Conservation (phyloP, 1,284 basidiomycete genomes). For the Calocybe gambosa region DNA sequence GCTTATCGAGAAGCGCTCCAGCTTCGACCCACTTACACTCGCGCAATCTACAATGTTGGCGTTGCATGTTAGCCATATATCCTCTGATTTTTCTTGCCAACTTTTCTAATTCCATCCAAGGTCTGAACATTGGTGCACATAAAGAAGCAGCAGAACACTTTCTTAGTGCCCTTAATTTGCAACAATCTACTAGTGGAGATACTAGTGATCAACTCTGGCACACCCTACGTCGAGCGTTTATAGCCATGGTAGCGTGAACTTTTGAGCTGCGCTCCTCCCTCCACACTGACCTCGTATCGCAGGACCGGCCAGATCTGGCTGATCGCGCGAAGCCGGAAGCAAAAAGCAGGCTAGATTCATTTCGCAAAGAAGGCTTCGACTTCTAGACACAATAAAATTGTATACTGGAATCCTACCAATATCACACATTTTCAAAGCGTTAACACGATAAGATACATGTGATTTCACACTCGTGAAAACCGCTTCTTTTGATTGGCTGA, state of each 20-base stretch:
- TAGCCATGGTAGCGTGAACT: conserved; percentile 62
- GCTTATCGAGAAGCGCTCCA: conserved; percentile 94
- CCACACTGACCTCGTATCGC: conserved; percentile 9
- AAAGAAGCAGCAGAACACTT: conserved; percentile 98
- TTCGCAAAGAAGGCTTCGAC: conserved; percentile 79
- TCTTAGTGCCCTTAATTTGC: conserved; percentile 85
- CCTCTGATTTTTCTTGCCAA: background rate
- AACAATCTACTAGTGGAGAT: conserved; percentile 55
- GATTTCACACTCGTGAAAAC: conserved; percentile 4
- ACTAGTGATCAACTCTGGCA: conserved; percentile 87
- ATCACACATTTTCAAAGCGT: background rate
- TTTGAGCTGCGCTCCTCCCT: conserved; percentile 2
- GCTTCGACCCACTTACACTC: conserved; percentile 91
- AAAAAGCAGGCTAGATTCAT: conserved; percentile 51
- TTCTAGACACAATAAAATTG: conserved; percentile 40
- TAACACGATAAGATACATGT: background rate
- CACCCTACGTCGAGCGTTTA: conserved; percentile 82
- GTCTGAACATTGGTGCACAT: conserved; percentile 92
- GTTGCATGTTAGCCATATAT: conserved; percentile 67
- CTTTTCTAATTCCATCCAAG: conserved; percentile 32
- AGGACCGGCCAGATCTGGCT: conserved; percentile 63
- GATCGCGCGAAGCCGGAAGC: conserved; percentile 52
- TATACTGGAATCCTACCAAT: conserved; percentile 5
- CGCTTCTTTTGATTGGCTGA: conserved; percentile 11
- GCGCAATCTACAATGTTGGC: conserved; percentile 96